Base-by-base conservation (phyloP, 208 protist genomes). In the Acanthamoeba sp. region DNA sequence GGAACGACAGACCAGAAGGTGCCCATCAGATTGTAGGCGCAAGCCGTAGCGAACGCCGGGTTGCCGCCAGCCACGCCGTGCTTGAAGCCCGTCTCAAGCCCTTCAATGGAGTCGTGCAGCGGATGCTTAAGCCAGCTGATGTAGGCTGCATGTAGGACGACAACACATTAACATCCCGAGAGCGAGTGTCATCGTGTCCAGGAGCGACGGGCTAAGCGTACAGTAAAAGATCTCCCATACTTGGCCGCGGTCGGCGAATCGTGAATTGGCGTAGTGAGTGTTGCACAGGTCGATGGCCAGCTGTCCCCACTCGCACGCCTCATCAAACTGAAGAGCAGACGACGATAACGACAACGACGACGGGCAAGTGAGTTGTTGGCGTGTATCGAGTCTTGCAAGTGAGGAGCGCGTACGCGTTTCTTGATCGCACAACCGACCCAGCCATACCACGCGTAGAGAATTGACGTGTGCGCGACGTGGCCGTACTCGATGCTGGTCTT, bases 221-320 rank as follows among this genome's bases (percentile, higher is more conserved):
- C 84, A 62, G 57, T 91, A 91, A 29, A 71, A 91, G 38, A 71
- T 62, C 32, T 91, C 57, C n/a, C 29, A 91, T 2, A 91, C 34
- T 27, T 71, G 32, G n/a, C n/a, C n/a, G n/a, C n/a, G n/a, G n/a
- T n/a, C n/a, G n/a, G n/a, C n/a, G n/a, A n/a, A n/a, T n/a, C 57
- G 48, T 7, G 57, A 71, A 20, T 71, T 2, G 6, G 84, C 84
- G 55, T 71, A 71, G 22, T 71, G 50, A 5, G 62, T 91, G 7
- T 91, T 48, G 22, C 42, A 62, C 50, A 91, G 42, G 84, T 71
- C 34, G 34, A 91, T 42, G 36, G 32, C 84, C 42, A 91, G 29
- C 18, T 7, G 6, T 42, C 84, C 84, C 84, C 84, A 91, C 84
- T 62, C 84, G 24, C 5, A 66, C 20, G 84, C 84, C 22, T 91